These are phyloP conservation scores for Yarrowia phangngaensis DNA, from an alignment of 805 yeast species.

Conservation along the genomic window DNA sequence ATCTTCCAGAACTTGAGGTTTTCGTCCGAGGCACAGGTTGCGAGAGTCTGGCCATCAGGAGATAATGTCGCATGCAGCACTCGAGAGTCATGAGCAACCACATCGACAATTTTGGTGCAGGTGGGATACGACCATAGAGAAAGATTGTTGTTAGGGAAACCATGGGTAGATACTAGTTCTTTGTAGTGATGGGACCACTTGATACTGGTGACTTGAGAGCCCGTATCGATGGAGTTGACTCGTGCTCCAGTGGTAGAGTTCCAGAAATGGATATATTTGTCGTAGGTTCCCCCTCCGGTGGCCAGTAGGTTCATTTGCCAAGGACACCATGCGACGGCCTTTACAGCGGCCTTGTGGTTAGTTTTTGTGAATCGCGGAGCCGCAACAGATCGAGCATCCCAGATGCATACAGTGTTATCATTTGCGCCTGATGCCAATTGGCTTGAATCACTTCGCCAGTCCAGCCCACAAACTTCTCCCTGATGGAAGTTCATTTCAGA, in stretches of 20 bases:
- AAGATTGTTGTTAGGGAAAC: slow-evolving; percentile 82
- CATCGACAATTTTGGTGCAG: slow-evolving; percentile 81
- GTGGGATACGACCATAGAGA: slow-evolving; percentile 83
- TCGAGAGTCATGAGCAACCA: slow-evolving; percentile 87
- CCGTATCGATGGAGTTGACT: slow-evolving; percentile 81
- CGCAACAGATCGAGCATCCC: slow-evolving; percentile 71
- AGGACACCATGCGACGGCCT: slow-evolving; percentile 94
- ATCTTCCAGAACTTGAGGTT: slow-evolving; percentile 92
- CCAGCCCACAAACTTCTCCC: slow-evolving; percentile 91
- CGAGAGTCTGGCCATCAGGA: slow-evolving; percentile 85
- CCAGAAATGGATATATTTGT: slow-evolving; percentile 89
- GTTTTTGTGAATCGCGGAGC: slow-evolving; percentile 71
- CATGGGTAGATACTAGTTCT: slow-evolving; percentile 92
- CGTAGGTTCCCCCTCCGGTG: slow-evolving; percentile 96
- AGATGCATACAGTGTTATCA: slow-evolving; percentile 85
- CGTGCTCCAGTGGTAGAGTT: slow-evolving; percentile 87
- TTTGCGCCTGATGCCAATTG: slow-evolving; percentile 92
- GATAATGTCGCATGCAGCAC: slow-evolving; percentile 78
- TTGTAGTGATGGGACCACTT: slow-evolving; percentile 65
- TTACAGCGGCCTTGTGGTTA: slow-evolving; percentile 89
- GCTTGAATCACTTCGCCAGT: slow-evolving; percentile 77
- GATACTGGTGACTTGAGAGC: slow-evolving; percentile 89
- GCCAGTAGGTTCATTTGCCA: slow-evolving; percentile 76
- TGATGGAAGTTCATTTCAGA: slow-evolving; percentile 59
- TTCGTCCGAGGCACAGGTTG: slow-evolving; percentile 95